Percentiles rank a stretch among this genome's conserved stretches.
These are phyloP conservation scores for Quercus phellos DNA, from an alignment of 331 rosid genomes.

Conservation along the genomic window DNA sequence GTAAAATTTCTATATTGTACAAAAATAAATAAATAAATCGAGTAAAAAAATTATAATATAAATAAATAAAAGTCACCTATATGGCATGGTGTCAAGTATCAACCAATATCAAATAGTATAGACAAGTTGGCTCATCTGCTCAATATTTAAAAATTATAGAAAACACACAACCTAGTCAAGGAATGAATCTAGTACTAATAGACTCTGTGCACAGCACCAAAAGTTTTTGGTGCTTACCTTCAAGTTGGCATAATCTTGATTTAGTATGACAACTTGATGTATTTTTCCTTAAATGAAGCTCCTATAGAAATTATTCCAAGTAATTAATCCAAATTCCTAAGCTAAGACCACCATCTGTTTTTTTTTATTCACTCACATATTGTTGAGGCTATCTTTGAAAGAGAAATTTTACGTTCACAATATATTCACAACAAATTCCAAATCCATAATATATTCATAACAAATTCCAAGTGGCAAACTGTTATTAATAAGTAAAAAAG, in stretches of 20 bases:
- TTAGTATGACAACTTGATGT: slow-evolving; percentile 24
- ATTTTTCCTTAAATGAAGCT: background rate
- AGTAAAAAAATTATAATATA: background rate
- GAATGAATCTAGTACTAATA: background rate
- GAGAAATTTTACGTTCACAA: background rate
- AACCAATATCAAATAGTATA: background rate
- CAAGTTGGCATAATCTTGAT: slow-evolving; percentile 17
- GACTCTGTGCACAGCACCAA: background rate
- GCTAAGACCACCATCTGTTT: background rate
- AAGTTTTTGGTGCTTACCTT: background rate
- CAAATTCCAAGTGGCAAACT: no score
- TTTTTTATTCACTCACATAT: background rate
- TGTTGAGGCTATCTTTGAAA: background rate
- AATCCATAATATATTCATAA: background rate
- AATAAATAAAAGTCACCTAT: background rate
- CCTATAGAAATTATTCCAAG: background rate
- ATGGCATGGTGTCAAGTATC: background rate
- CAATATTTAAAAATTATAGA: background rate
- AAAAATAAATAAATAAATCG: no score
- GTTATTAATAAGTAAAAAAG: no score
- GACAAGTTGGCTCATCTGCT: background rate
- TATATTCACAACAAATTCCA: background rate
- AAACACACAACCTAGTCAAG: background rate
- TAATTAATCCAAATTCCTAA: background rate
- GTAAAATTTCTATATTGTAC: no score